Base-by-base conservation (phyloP, 1,139 yeast species). In the Arxiozyma telluris region DNA sequence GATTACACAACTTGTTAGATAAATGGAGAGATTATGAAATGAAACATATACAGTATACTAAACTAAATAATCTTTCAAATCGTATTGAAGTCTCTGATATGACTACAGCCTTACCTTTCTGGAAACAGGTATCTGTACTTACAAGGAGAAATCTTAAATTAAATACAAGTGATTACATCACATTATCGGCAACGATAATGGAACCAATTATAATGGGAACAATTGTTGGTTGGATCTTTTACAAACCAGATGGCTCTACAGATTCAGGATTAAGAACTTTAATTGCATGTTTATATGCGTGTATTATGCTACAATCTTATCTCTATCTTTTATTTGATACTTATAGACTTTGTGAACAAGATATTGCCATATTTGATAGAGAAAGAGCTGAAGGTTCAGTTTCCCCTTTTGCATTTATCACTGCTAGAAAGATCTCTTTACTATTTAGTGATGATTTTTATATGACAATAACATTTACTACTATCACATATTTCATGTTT, bases 171-270 rank as follows among this genome's bases (percentile, higher is more conserved):
- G 96, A 88, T 64, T 77, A 75, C 4, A 67, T 75, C 54, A 82
- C 88, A 0, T 71, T 81, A 50, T 54, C 74, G 5, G 81, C 87
- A 0, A 71, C 84, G 20, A 67, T 81, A 21, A 64, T 79, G 15
- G 89, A 86, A 50, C 75, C 85, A 0, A 58, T 78, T 0, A 58
- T 83, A 2, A 73, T 87, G 66, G 90, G 86, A 0, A 64, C 81
- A 0, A 71, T 82, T 25, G 73, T 80, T 49, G 96, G 96, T 0
- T 87, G 94, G 91, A 77, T 87, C 55, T 89, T 84, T 64, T 85
- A 72, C 67, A 78, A 79, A 59, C 89, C 93, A 0, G 80, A 75
- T 22, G 77, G 78, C 20, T 54, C 54, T 3, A 76, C 82, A 17
- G 62, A 83, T 38, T 78, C 85, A 0, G 96, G 96, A 11, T 78